Evolutionary conservation across 176 grass and related monocot genomes (phyloP).

Genomic region (Oryza longistaminata): DNA sequence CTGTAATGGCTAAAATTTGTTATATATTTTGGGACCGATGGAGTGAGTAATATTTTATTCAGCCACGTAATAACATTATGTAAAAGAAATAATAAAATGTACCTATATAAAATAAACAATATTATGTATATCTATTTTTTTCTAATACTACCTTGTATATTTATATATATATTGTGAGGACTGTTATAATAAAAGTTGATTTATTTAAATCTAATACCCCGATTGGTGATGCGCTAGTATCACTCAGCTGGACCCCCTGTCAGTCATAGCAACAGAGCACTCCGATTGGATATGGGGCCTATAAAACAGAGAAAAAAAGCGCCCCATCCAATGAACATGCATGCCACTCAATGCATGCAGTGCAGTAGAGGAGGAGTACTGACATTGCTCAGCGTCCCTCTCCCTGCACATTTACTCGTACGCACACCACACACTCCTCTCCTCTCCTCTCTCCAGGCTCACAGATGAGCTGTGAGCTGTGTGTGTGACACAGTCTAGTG

Average conservation of each 20-base stretch:
- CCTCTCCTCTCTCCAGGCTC: not conserved
- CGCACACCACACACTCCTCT: not conserved
- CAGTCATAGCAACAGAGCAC: not conserved
- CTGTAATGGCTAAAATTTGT: too few relatives aligned
- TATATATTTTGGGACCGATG: too few relatives aligned
- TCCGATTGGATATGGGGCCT: not conserved
- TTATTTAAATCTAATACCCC: too few relatives aligned
- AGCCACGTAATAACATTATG: too few relatives aligned
- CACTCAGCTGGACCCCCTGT: not conserved
- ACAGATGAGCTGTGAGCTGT: not conserved
- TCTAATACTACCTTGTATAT: too few relatives aligned
- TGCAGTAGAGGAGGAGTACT: slow-evolving; percentile 5
- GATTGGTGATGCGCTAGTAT: too few relatives aligned
- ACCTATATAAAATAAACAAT: too few relatives aligned
- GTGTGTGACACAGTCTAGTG: not conserved
- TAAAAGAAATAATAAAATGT: too few relatives aligned
- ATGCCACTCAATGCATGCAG: slow-evolving; percentile 35
- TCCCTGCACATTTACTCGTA: slow-evolving; percentile 50
- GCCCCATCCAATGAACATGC: slow-evolving; percentile 9
- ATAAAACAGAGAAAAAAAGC: slow-evolving; percentile 5
- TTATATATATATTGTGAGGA: too few relatives aligned
- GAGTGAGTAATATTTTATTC: too few relatives aligned
- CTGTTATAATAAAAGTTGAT: too few relatives aligned
- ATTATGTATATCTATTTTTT: too few relatives aligned
- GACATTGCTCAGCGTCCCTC: slow-evolving; percentile 29